These are phyloP conservation scores for Nicotiana undulata DNA, from an alignment of 257 asterid genomes.

Conservation along the genomic window DNA sequence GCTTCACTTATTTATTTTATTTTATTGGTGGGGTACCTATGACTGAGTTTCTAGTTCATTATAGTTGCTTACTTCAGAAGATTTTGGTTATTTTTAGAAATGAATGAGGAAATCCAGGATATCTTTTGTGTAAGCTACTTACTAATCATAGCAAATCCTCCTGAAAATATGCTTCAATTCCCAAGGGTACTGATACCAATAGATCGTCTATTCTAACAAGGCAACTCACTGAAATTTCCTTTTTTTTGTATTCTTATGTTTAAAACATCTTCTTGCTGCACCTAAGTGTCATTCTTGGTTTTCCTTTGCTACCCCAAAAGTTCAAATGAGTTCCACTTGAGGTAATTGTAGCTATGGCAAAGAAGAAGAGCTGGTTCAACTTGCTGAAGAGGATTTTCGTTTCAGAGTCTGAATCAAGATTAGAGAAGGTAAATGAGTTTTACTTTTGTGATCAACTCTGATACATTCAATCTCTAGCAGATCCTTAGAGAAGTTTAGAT, in stretches of 20 bases:
- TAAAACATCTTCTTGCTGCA: not conserved
- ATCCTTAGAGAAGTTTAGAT: not conserved
- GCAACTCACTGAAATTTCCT: not conserved
- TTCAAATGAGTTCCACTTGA: not conserved
- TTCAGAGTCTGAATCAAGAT: slow-evolving; percentile 47
- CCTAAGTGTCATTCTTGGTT: not conserved
- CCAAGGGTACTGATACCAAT: not conserved
- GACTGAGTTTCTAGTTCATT: not conserved
- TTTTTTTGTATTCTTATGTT: not conserved
- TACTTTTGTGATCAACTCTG: slow-evolving; percentile 1
- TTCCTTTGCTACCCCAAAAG: not conserved
- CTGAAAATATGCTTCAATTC: not conserved
- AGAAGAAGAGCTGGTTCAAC: slow-evolving; percentile 65
- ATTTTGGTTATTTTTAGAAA: slow-evolving; percentile 8
- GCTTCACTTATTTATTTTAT: not conserved
- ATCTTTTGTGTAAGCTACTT: not conserved
- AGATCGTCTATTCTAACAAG: not conserved
- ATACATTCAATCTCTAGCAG: not conserved
- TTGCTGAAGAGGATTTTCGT: slow-evolving; percentile 52
- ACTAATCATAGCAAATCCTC: not conserved
- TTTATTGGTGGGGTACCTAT: not conserved
- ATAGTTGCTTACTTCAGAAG: not conserved
- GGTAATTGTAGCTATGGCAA: slow-evolving; percentile 40
- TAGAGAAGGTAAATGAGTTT: slow-evolving; percentile 48
- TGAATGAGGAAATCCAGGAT: not conserved